Percentiles rank a stretch among this genome's conserved stretches.
Evolutionary conservation across 1,139 yeast genomes (phyloP).

Genomic region (Fermentozyma sake): DNA sequence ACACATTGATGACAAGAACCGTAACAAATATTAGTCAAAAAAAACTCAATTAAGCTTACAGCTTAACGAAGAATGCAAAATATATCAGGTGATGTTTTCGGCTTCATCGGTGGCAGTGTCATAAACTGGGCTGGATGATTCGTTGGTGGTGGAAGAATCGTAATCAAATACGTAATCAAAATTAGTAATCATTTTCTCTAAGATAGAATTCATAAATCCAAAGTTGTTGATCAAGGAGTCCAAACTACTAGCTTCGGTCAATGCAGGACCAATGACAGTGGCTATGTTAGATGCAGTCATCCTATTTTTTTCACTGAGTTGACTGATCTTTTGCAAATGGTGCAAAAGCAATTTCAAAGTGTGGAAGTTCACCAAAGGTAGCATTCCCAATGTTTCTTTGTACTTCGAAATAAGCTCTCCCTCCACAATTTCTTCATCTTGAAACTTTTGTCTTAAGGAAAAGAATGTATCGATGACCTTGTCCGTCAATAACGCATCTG

Average conservation of each 20-base stretch:
- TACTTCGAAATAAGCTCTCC: constrained; percentile 31
- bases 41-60: no score
- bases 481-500: constrained; percentile 76
- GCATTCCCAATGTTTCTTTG: constrained; percentile 36
- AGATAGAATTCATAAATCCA: constrained; percentile 51
- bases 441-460: constrained; percentile 24
- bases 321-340: constrained; percentile 64
- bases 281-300: constrained; percentile 82
- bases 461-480: constrained; percentile 48
- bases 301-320: constrained; percentile 57
- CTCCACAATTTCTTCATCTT: constrained; percentile 20
- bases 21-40: no score
- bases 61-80: no score
- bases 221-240: constrained; percentile 47
- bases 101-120: no score
- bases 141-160: constrained; percentile 1
- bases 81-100: no score
- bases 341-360: constrained; percentile 61
- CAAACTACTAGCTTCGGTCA: constrained; percentile 53
- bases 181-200: constrained; percentile 47
- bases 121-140: neutral
- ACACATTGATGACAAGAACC: no score
- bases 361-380: constrained; percentile 66
- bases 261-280: constrained; percentile 65
- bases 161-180: constrained; percentile 36